Percentiles rank a stretch among this genome's conserved stretches.
Evolutionary conservation across 2,329 filamentous ascomycete genomes (phyloP).

Genomic region (Ilyonectria robusta): DNA sequence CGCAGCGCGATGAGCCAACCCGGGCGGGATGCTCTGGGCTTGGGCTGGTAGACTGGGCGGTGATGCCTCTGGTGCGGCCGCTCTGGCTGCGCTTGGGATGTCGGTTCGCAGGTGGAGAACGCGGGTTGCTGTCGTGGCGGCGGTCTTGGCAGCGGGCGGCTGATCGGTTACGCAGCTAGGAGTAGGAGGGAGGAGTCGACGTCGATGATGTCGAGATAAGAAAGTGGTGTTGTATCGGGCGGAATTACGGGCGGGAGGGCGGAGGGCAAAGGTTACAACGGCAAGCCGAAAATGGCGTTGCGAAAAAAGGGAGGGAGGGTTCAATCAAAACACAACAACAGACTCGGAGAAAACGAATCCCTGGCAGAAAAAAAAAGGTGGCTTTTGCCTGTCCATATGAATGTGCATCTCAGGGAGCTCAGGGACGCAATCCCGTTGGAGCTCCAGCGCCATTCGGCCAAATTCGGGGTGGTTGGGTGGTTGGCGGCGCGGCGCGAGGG

Average conservation of each 20-base stretch:
- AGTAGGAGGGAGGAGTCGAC: background rate
- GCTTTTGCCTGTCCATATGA: background rate
- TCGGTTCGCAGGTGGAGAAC: constrained; percentile 25
- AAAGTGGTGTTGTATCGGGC: background rate
- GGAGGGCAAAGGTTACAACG: background rate
- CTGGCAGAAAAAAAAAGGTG: background rate
- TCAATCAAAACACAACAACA: background rate
- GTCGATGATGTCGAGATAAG: background rate
- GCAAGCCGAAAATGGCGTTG: background rate
- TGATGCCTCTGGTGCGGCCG: constrained; percentile 15
- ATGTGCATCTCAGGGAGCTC: background rate
- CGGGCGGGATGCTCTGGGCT: background rate
- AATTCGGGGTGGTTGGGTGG: constrained; percentile 29
- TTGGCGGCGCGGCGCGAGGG: constrained; percentile 11
- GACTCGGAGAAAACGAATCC: background rate
- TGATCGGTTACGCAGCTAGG: background rate
- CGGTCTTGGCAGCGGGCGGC: background rate
- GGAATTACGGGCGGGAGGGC: background rate
- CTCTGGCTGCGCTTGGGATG: constrained; percentile 12
- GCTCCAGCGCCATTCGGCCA: constrained; percentile 20
- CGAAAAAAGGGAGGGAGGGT: background rate
- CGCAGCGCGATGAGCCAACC: constrained; percentile 2
- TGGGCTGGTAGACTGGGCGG: constrained; percentile 4
- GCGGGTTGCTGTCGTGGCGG: constrained; percentile 23
- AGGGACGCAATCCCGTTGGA: background rate